Evolutionary conservation across 1,284 basidiomycete genomes (phyloP).

Genomic region (Cryptococcus sp.): DNA sequence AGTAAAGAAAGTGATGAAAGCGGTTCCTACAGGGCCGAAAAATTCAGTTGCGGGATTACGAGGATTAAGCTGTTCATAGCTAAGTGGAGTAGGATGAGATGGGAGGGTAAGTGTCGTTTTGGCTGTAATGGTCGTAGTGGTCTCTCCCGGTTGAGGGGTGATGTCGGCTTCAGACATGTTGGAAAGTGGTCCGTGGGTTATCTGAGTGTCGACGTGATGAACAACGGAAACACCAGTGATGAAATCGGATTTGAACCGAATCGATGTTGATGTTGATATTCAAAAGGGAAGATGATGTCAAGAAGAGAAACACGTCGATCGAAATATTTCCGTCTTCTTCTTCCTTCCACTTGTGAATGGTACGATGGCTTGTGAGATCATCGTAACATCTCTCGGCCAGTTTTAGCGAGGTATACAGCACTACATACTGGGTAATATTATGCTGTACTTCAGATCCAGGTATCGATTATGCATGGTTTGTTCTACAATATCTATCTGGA

Average conservation of each 20-base stretch:
- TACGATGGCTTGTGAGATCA: background rate
- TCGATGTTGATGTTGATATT: background rate
- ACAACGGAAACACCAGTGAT: no score
- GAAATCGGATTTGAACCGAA: background rate
- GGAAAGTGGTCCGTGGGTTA: background rate
- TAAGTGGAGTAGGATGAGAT: constrained; percentile 32
- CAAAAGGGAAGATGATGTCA: background rate
- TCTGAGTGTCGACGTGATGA: no score
- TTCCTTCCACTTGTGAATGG: background rate
- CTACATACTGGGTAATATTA: background rate
- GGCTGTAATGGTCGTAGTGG: constrained; percentile 42
- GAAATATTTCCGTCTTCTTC: background rate
- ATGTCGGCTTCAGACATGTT: background rate
- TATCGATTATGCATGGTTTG: background rate
- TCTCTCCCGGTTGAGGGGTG: constrained; percentile 2
- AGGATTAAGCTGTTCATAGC: constrained; percentile 49
- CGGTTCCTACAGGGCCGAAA: constrained; percentile 74
- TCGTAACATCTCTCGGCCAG: background rate
- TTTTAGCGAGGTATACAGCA: background rate
- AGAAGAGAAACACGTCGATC: background rate
- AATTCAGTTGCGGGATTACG: constrained; percentile 68
- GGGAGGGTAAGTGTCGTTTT: constrained; percentile 41
- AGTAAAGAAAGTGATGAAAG: constrained; percentile 66
- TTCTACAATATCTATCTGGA: background rate
- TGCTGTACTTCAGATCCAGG: background rate